Conservation (phyloP, 805 yeast species). For the Cyberlindnera mycetangii region DNA sequence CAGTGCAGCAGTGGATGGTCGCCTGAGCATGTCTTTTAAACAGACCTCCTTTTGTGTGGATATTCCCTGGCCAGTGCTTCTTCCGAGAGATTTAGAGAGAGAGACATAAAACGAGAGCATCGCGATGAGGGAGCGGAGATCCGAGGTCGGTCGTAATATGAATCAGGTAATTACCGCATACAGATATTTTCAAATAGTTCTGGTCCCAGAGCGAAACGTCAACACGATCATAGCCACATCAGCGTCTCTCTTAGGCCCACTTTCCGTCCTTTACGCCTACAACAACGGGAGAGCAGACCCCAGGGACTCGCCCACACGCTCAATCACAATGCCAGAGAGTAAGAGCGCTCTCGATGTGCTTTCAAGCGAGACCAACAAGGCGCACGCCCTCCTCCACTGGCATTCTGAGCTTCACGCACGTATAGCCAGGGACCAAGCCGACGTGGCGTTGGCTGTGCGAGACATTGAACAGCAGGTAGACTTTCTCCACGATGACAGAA, state of each 20-base stretch:
- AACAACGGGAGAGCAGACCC: background rate
- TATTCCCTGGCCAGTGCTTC: too few species aligned
- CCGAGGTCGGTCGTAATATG: background rate
- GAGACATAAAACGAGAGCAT: too few species aligned
- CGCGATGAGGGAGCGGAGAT: background rate
- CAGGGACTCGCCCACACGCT: background rate
- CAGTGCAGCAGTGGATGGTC: background rate
- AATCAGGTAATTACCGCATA: background rate
- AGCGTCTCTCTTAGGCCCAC: background rate
- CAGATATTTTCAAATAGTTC: background rate
- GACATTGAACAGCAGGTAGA: slow-evolving; percentile 21
- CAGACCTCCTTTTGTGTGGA: too few species aligned
- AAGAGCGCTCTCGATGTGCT: background rate
- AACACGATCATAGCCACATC: background rate
- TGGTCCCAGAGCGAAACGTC: background rate
- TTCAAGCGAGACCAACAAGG: slow-evolving; percentile 3
- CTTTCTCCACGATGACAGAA: slow-evolving; percentile 23
- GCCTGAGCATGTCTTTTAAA: background rate
- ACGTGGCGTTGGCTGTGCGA: slow-evolving; percentile 3
- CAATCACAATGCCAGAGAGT: background rate
- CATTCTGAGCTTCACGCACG: slow-evolving; percentile 12
- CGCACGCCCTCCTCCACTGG: slow-evolving; percentile 11
- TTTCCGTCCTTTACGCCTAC: background rate
- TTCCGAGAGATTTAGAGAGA: too few species aligned
- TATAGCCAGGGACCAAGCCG: slow-evolving; percentile 3